Conservation (phyloP, 1,284 basidiomycete species). For the Somion occarium region DNA sequence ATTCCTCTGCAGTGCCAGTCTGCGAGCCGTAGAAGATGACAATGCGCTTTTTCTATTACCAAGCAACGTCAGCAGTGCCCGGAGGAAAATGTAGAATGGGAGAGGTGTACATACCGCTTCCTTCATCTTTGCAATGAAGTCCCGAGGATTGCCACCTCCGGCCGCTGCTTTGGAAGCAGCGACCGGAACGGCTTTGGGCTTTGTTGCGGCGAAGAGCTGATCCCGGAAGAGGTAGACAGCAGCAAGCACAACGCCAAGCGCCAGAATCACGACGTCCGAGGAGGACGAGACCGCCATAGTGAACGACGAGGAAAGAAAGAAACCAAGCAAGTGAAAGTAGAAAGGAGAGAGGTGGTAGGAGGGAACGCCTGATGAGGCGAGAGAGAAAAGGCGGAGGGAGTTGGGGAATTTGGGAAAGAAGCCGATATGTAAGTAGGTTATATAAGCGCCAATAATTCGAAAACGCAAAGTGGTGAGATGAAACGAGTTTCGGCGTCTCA, state of each 20-base stretch:
- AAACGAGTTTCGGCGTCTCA: constrained; percentile 6
- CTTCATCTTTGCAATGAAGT: constrained; percentile 91
- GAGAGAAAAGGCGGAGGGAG: constrained; percentile 10
- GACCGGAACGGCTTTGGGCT: constrained; percentile 49
- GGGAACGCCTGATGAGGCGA: constrained; percentile 14
- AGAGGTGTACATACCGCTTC: constrained; percentile 59
- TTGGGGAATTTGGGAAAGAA: constrained; percentile 10
- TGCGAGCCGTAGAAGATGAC: constrained; percentile 97
- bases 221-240: constrained; percentile 78
- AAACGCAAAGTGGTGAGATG: constrained; percentile 6
- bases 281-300: constrained; percentile 43
- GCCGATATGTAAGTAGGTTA: constrained; percentile 8
- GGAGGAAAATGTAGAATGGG: constrained; percentile 6
- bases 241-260: constrained; percentile 66
- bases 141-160: constrained; percentile 77
- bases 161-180: constrained; percentile 38
- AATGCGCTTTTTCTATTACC: constrained; percentile 82
- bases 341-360: constrained; percentile 25
- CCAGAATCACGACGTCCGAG: constrained; percentile 67
- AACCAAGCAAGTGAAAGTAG: constrained; percentile 7
- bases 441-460: too few relatives aligned
- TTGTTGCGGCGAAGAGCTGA: constrained; percentile 59
- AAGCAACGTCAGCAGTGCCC: constrained; percentile 2
- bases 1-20: constrained; percentile 95
- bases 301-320: constrained; percentile 30